Base-by-base conservation (phyloP, 495 filamentous ascomycete species). In the Jackrogersella multiformis region DNA sequence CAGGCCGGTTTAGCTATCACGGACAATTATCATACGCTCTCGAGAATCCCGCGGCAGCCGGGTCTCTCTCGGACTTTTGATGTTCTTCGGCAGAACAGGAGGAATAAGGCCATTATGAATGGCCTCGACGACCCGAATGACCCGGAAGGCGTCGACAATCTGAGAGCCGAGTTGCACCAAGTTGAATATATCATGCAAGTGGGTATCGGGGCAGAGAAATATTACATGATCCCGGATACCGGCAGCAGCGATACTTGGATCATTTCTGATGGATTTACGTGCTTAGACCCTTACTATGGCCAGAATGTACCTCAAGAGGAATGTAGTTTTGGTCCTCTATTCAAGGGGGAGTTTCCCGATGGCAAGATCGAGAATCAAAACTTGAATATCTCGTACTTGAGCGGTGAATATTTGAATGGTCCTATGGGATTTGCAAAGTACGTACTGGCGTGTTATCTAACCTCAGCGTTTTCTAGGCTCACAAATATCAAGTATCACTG, bases 161-260 rank as follows among this genome's bases (percentile, higher is more conserved):
- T 67, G 10, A 59, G 65, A 39, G 38, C 64, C 0, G 71, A 64
- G 13, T n/a, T 62, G 7, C 60, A 72, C 42, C 69, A 73, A 48
- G 61, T 71, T 34, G 71, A 76, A 48, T 76, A 76, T 46, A 61
- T 76, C 42, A 64, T 65, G 38, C 34, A 72, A 46, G 74, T 84
- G 5, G 70, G 69, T 9, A 70, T 85, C 15, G 82, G 78, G 2
- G 64, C 45, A n/a, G 56, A 79, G 44, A 76, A 71, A 8, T 86
- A 84, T 67, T 70, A 78, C 21, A 68, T 85, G 16, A 79, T 86
- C 16, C 77, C 89, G 53, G 88, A 89, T 70, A 89, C 86, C 10
- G 86, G 86, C 8, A 86, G 82, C 72, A 83, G 79, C 62, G 88
- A 91, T 65, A 87, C 84, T 23, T 90, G 86, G 81, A 72, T 89